Base-by-base conservation (phyloP, 164 flowering plant species). In the Stephania yunnanensis region DNA sequence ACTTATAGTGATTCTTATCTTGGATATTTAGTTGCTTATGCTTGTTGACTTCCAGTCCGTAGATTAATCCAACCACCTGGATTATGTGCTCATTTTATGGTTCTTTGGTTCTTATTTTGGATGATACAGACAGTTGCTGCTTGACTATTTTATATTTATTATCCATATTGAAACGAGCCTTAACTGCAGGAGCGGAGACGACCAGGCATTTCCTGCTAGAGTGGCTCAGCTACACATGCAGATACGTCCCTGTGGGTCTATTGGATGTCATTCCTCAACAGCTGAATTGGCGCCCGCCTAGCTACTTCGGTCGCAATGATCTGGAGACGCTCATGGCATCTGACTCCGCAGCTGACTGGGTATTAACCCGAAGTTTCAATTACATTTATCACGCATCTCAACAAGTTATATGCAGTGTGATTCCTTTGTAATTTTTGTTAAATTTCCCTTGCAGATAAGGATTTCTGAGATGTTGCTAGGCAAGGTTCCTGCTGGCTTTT, bases 291-390 rank as follows among this genome's bases (percentile, higher is more conserved):
- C 91, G 99, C n/a, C 87, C 93, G 9, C 99, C 99, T 6, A 85
- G 97, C 44, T 95, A 88, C 76, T 83, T 64, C 73, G 97, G 97
- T 42, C 94, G 98, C 52, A 83, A 95, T 82, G 97, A 95, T 71
- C 91, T 95, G 45, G 99, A 95, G 80, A 93, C 99, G 8, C 82
- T 95, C 20, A 92, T 95, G 99, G 90, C 94, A 53, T 95, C 98
- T 69, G 98, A 95, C 67, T 94, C 97, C 74, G 99, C 97, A 20
- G 98, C 97, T 72, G 98, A 95, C 77, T 94, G 99, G 98, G 98
- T 95, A 88, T 67, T 82, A 20, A 3, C 2, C 63, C 73, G 1
- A 17, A 7, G 17, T 46, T 75, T 74, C 11, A 31, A 20, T 58
- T 6, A 19, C 19, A 42, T 48, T 20, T 19, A 46, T 70, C 2